A percentile compares a stretch with the other conserved stretches of the same genome.
phyloP scores from a whole-genome alignment of 345 rosid species.

The Murraya koenigii region DNA sequence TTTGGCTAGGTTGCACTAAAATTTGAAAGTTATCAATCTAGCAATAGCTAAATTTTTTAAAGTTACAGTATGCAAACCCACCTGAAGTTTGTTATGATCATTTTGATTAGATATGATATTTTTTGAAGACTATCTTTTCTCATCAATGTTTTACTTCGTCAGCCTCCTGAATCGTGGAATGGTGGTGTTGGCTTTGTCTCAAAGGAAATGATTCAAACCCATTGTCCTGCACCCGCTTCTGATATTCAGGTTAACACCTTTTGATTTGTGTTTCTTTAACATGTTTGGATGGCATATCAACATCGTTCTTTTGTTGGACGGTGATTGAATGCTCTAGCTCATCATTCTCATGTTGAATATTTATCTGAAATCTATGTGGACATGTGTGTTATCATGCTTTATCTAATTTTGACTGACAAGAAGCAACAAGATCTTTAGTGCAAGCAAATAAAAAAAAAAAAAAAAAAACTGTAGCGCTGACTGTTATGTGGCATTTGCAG shows the following conservation, averaged over 20 bases:
- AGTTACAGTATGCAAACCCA: background rate
- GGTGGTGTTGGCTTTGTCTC: constrained; percentile 91
- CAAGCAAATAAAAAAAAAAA: too few relatives aligned
- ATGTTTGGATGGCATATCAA: background rate
- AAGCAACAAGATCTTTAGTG: background rate
- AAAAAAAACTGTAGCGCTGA: background rate
- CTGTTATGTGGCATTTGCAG: constrained; percentile 34
- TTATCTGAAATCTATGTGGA: background rate
- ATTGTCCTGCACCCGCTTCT: constrained; percentile 76
- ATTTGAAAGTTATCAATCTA: background rate
- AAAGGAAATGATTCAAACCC: constrained; percentile 81
- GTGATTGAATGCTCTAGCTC: background rate
- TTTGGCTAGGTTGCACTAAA: background rate
- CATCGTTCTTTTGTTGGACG: background rate
- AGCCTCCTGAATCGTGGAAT: constrained; percentile 93
- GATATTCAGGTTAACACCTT: constrained; percentile 56
- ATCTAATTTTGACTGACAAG: background rate
- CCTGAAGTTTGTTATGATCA: background rate
- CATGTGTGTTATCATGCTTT: background rate
- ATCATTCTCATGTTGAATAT: background rate
- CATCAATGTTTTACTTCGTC: constrained; percentile 19
- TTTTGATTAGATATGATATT: background rate
- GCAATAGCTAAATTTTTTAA: background rate
- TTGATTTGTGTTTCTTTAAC: background rate
- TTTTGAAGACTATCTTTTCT: background rate